These are phyloP conservation scores for Skeletonema grethae DNA, from an alignment of 108 stramenopile genomes.

Conservation along the genomic window DNA sequence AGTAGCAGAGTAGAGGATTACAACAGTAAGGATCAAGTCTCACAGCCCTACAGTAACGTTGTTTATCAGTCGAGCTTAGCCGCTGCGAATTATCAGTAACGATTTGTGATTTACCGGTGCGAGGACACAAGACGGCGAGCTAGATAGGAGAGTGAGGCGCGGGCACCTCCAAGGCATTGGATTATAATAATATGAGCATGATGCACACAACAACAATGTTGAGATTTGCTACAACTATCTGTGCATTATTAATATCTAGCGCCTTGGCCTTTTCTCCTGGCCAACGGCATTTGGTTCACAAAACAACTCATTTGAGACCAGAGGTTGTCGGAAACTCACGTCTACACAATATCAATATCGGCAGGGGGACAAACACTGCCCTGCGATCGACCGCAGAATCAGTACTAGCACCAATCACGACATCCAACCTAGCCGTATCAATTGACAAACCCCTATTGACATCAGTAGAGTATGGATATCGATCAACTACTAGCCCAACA, in stretches of 20 bases:
- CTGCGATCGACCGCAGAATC: background rate
- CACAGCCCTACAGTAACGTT: background rate
- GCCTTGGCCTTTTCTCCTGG: background rate
- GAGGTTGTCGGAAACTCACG: background rate
- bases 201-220: background rate
- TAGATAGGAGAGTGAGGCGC: background rate
- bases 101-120: background rate
- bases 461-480: constrained; percentile 31
- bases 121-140: background rate
- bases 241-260: background rate
- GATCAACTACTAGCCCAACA: constrained; percentile 5
- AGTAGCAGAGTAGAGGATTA: too few relatives aligned
- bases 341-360: background rate
- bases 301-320: constrained; percentile 4
- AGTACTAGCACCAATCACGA: constrained; percentile 3
- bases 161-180: background rate
- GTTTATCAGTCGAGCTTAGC: too few relatives aligned
- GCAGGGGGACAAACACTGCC: constrained; percentile 1
- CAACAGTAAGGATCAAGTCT: too few relatives aligned
- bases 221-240: background rate
- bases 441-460: constrained; percentile 46
- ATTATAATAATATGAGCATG: background rate
- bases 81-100: background rate
- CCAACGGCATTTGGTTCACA: background rate
- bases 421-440: constrained; percentile 47